A percentile compares a stretch with the other conserved stretches of the same genome.
These are phyloP conservation scores for Marasmius fiardii DNA, from an alignment of 1,284 basidiomycete species.

Conservation along the genomic window DNA sequence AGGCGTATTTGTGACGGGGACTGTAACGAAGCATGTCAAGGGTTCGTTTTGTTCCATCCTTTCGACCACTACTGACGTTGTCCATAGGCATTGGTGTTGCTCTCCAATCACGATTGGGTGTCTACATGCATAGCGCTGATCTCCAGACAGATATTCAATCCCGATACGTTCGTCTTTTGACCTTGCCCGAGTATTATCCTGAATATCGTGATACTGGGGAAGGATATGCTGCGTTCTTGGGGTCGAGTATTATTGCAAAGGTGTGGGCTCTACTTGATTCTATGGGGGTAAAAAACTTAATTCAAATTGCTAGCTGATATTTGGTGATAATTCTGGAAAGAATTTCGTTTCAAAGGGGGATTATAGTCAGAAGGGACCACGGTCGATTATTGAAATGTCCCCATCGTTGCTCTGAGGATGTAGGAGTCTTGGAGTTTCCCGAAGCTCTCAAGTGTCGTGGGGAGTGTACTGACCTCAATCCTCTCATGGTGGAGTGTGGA, in stretches of 20 bases:
- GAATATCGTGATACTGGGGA: slow-evolving; percentile 87
- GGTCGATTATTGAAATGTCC: slow-evolving; percentile 69
- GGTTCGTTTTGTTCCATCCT: slow-evolving; percentile 42
- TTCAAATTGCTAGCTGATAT: slow-evolving; percentile 40
- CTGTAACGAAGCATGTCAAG: slow-evolving; percentile 73
- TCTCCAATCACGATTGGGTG: slow-evolving; percentile 70
- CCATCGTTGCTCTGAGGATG: slow-evolving; percentile 56
- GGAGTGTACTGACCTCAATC: too few relatives aligned
- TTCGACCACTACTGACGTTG: neutral
- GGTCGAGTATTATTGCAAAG: slow-evolving; percentile 85
- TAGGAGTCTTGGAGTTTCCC: neutral
- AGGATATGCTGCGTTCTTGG: slow-evolving; percentile 82
- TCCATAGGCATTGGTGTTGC: slow-evolving; percentile 64
- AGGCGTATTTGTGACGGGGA: slow-evolving; percentile 82
- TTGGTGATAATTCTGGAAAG: slow-evolving; percentile 58
- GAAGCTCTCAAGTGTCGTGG: too few relatives aligned
- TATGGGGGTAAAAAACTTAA: slow-evolving; percentile 10
- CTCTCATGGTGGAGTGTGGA: too few relatives aligned
- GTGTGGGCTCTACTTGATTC: slow-evolving; percentile 37
- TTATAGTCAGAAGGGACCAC: slow-evolving; percentile 69
- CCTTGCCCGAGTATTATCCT: slow-evolving; percentile 90
- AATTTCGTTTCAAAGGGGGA: slow-evolving; percentile 77
- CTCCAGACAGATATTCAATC: slow-evolving; percentile 71
- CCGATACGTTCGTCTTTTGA: slow-evolving; percentile 59
- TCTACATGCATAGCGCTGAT: slow-evolving; percentile 70